Conservation (phyloP, 176 grass and related monocot species). For the Calamus simplicifolius region DNA sequence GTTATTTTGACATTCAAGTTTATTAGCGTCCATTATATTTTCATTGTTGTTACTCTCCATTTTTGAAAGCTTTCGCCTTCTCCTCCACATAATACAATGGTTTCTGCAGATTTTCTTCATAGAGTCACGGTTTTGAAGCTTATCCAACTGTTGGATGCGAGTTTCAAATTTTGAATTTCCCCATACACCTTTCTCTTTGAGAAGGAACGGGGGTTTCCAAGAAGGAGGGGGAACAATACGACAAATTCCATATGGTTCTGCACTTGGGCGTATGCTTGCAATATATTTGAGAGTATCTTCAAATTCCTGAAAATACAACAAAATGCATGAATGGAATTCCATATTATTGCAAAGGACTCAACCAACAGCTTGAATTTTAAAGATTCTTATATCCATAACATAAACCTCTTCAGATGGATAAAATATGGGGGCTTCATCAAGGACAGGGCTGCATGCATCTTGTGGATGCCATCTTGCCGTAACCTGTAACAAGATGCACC, state of each 20-base stretch:
- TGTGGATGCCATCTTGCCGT: constrained; percentile 73
- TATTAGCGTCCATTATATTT: not conserved
- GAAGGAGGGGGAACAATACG: constrained; percentile 18
- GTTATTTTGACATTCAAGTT: not conserved
- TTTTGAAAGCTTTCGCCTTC: constrained; percentile 1
- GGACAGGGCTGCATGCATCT: constrained; percentile 41
- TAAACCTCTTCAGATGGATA: constrained; percentile 83
- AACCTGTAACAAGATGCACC: constrained; percentile 36
- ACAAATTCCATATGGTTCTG: constrained; percentile 24
- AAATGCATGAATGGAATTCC: constrained; percentile 10
- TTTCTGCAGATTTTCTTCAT: not conserved
- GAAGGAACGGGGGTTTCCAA: constrained; percentile 15
- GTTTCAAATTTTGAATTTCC: constrained; percentile 9
- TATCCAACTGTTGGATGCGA: constrained; percentile 14
- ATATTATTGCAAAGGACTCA: not conserved
- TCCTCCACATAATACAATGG: not conserved
- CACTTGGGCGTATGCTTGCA: constrained; percentile 4
- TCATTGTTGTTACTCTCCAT: not conserved
- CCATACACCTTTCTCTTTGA: constrained; percentile 8
- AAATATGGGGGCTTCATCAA: constrained; percentile 80
- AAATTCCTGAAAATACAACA: constrained; percentile 22
- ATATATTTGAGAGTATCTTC: constrained; percentile 15
- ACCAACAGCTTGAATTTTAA: not conserved
- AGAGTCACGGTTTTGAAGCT: constrained; percentile 14
- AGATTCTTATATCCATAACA: not conserved